phyloP scores from a whole-genome alignment of 2,329 filamentous ascomycete genomes.

The Fusarium sp. region DNA sequence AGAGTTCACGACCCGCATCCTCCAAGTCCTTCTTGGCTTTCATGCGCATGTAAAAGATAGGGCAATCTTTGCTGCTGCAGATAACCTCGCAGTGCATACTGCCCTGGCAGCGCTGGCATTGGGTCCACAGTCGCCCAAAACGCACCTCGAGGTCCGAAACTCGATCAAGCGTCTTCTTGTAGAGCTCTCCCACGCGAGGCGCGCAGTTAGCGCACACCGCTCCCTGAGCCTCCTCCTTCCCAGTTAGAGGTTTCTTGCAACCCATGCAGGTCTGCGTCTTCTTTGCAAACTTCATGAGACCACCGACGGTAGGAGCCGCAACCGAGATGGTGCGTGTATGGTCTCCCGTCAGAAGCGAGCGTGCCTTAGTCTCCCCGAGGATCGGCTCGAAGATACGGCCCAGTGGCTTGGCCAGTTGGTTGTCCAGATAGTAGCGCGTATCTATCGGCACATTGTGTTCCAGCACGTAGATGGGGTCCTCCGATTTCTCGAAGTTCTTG shows the following conservation, averaged over 20 bases:
- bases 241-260: conserved; percentile 93
- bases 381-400: conserved; percentile 98
- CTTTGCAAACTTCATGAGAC: conserved; percentile 97
- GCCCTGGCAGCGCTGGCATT: conserved; percentile 96
- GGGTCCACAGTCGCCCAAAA: conserved; percentile 94
- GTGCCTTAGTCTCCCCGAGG: conserved; percentile 89
- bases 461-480: conserved; percentile 95
- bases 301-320: conserved; percentile 87
- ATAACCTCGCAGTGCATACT: conserved; percentile 99
- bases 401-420: conserved; percentile 94
- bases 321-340: conserved; percentile 96
- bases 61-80: conserved; percentile 93
- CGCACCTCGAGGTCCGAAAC: conserved; percentile 91
- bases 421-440: conserved; percentile 98
- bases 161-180: conserved; percentile 87
- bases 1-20: conserved; percentile 88
- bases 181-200: conserved; percentile 87
- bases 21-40: conserved; percentile 99
- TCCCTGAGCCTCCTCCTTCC: conserved; percentile 78
- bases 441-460: conserved; percentile 98
- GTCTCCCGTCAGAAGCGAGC: conserved; percentile 84
- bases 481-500: conserved; percentile 96
- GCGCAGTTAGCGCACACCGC: conserved; percentile 89
- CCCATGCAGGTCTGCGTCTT: conserved; percentile 99
- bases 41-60: conserved; percentile 99